Evolutionary conservation across 1,139 yeast genomes (phyloP), one percentile per base, ranked within the genome.

Genomic region (Diutina rugosa): DNA sequence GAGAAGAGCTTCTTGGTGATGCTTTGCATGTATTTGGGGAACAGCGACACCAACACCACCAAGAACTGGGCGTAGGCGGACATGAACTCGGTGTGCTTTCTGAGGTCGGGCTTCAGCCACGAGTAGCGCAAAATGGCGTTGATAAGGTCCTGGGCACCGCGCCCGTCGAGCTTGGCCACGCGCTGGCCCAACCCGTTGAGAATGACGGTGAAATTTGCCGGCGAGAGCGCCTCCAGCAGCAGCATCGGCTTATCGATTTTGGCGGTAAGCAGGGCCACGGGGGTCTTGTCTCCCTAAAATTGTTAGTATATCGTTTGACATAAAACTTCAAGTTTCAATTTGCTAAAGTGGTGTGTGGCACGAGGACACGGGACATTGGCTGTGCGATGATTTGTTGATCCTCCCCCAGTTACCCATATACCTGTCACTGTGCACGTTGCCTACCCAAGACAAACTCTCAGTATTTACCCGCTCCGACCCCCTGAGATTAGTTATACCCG

Each of bases 1-100:
- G 74, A 63, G 8, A 90, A 79, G 46, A 91, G 70, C 61, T 81
- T 79, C 60, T 77, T 73, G 21, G 87, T 82, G n/a, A 91, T 90
- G 59, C 87, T 95, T 61, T 80, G 80, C 80, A 95, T 83, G 87
- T 95, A 91, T 68, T 85, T 87, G 7, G 98, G 98, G 59, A 85
- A 77, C 49, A 95, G 87, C 6, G 96, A 86, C 48, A 91, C 90
- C 58, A 93, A 75, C 35, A 90, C 89, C 54, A 83, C 78, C 57
- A 89, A 72, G 68, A 93, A 93, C 56, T 84, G 85, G 53, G 87
- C 79, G 61, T 76, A 75, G 74, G 87, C 59, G 70, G 78, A 67
- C 68, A 72, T 58, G 77, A 77, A 71, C 74, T 72, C 54, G 68
- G 72, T 28, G 14, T 51, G 52, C 8, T 56, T 56, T 71, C 65